Conservation (phyloP, 345 rosid species). For the Syzygium grande region DNA sequence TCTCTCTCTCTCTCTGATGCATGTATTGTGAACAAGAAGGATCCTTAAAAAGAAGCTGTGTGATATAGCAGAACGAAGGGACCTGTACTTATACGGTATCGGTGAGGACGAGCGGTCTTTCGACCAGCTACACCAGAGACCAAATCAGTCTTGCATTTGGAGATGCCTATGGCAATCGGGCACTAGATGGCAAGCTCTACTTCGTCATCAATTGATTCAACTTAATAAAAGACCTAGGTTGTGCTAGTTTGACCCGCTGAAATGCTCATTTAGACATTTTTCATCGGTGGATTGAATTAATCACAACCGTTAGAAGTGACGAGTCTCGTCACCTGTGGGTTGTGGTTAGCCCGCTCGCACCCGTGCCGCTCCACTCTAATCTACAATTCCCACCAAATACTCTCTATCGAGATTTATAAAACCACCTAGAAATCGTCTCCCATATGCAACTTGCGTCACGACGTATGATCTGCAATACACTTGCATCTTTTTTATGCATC, state of each 20-base stretch:
- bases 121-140: slow-evolving; percentile 50
- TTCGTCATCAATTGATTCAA: not conserved
- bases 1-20: not conserved
- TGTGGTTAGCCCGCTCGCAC: too few species aligned
- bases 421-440: too few species aligned
- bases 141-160: slow-evolving; percentile 71
- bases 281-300: too few species aligned
- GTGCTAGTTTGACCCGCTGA: not conserved
- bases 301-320: too few species aligned
- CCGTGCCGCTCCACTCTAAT: too few species aligned
- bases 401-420: too few species aligned
- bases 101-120: slow-evolving; percentile 56
- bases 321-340: too few species aligned
- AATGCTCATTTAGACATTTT: not conserved
- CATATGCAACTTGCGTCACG: too few species aligned
- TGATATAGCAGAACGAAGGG: slow-evolving; percentile 14
- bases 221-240: not conserved
- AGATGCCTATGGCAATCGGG: slow-evolving; percentile 73
- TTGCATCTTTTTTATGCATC: not conserved
- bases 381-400: too few species aligned
- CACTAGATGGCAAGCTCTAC: not conserved
- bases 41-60: not conserved
- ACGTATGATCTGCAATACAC: not conserved
- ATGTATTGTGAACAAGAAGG: not conserved
- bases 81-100: slow-evolving; percentile 53